Base-by-base conservation (phyloP, 768 basidiomycete species). In the Pleurotus platypus region DNA sequence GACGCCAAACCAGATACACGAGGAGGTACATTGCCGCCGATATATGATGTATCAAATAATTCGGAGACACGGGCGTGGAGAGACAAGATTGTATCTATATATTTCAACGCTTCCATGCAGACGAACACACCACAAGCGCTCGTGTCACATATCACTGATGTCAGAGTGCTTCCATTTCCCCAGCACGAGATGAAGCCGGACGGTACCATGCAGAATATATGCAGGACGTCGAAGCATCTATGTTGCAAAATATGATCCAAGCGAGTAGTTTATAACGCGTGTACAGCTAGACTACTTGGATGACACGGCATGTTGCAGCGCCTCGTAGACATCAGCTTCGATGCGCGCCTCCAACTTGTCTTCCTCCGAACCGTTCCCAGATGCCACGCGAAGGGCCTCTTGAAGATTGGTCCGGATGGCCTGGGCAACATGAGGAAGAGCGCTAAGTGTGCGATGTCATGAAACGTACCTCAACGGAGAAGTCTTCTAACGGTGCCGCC, bases 241-340 rank as follows among this genome's bases (percentile, higher is more conserved):
- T 35, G 30, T 35, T 35, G 30, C 30, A 35, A 35, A 11, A 35
- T 35, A 11, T 35, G 30, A 11, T 55, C 26, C 46, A 46, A 18
- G 11, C 18, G 37, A 13, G 12, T 26, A 38, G 42, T 46, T 9
- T 35, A 26, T 26, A 26, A 26, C 11, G 30, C 11, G 30, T 11
- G 4, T 8, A 35, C 30, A 9, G 30, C 9, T 35, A 35, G 35
- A 56, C 40, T 59, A 59, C 53, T 58, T 59, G 16, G 58, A 57
- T 46, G 74, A 69, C 62, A 98, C 73, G 63, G 94, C 94, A 62
- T 90, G 83, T 71, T 98, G 95, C 58, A 99, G 79, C 43, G 92
- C 85, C 79, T 98, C 97, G 69, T 95, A 98, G 57, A 98, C 95
- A 68, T 96, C 94, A 37, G 90, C 90, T 76, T 99, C 96, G 69